A percentile compares a stretch with the other conserved stretches of the same genome.
These are phyloP conservation scores for Metarhizium rileyi DNA, from an alignment of 2,329 filamentous ascomycete genomes.

Conservation along the genomic window DNA sequence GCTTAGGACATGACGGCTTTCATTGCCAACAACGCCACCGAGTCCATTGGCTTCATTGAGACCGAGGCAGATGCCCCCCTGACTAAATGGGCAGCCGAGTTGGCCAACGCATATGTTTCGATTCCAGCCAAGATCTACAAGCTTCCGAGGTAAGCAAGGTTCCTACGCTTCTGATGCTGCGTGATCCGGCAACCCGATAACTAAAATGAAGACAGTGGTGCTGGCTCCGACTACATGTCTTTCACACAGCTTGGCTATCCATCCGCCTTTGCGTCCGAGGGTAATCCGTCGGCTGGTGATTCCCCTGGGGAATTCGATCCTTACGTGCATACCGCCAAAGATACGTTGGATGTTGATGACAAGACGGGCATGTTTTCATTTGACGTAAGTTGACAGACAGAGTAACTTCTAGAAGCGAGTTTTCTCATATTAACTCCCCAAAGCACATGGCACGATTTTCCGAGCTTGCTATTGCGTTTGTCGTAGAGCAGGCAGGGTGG, in stretches of 20 bases:
- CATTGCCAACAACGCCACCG: slow-evolving; percentile 25
- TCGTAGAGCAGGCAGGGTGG: slow-evolving; percentile 30
- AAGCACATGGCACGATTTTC: slow-evolving; percentile 31
- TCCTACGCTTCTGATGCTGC: neutral
- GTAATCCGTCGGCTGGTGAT: slow-evolving; percentile 22
- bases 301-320: slow-evolving; percentile 27
- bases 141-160: slow-evolving; percentile 16
- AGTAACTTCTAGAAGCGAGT: neutral
- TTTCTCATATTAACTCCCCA: slow-evolving; percentile 7
- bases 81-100: slow-evolving; percentile 23
- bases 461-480: slow-evolving; percentile 29
- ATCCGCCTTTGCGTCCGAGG: slow-evolving; percentile 28
- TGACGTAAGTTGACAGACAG: slow-evolving; percentile 18
- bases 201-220: slow-evolving; percentile 14
- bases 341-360: slow-evolving; percentile 28
- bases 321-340: slow-evolving; percentile 26
- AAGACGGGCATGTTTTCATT: slow-evolving; percentile 27
- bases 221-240: slow-evolving; percentile 32
- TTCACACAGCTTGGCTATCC: slow-evolving; percentile 29
- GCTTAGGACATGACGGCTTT: slow-evolving; percentile 31
- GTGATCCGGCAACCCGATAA: neutral
- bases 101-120: slow-evolving; percentile 27
- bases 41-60: slow-evolving; percentile 29
- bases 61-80: slow-evolving; percentile 26
- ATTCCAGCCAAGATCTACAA: slow-evolving; percentile 25